These are phyloP conservation scores for Solanum hybrid DNA, from an alignment of 305 asterid species.

Conservation along the genomic window DNA sequence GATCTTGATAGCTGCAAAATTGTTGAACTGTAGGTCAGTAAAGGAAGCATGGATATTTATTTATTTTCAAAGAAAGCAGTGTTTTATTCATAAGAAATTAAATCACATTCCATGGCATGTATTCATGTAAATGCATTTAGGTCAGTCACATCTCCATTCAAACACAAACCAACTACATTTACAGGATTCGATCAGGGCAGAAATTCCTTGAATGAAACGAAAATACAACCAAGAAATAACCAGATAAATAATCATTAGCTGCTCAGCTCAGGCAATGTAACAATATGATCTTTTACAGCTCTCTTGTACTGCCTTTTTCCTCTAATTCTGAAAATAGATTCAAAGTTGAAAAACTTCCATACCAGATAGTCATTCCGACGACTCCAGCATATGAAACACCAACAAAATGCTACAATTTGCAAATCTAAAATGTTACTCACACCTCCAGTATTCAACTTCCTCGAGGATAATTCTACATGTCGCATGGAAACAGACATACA, in stretches of 20 bases:
- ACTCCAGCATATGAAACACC: not conserved
- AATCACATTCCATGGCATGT: not conserved
- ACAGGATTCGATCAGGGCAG: not conserved
- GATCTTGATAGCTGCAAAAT: conserved; percentile 82
- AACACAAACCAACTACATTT: not conserved
- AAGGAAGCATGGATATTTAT: not conserved
- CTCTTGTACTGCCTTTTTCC: not conserved
- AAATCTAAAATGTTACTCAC: not conserved
- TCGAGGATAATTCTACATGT: not conserved
- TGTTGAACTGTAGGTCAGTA: conserved; percentile 9
- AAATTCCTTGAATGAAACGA: not conserved
- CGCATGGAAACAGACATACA: not conserved
- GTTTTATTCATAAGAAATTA: not conserved
- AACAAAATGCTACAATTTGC: not conserved
- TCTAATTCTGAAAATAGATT: not conserved
- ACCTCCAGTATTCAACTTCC: not conserved
- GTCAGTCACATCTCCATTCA: not conserved
- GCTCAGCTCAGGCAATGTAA: not conserved
- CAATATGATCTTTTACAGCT: not conserved
- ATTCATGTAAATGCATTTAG: not conserved
- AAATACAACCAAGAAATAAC: not conserved
- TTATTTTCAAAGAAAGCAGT: not conserved
- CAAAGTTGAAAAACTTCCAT: not conserved
- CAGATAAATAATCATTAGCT: not conserved
- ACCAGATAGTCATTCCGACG: not conserved